A percentile compares a stretch with the other conserved stretches of the same genome.
These are phyloP conservation scores for Cordyceps sp. DNA, from an alignment of 2,329 filamentous ascomycete species.

Conservation along the genomic window DNA sequence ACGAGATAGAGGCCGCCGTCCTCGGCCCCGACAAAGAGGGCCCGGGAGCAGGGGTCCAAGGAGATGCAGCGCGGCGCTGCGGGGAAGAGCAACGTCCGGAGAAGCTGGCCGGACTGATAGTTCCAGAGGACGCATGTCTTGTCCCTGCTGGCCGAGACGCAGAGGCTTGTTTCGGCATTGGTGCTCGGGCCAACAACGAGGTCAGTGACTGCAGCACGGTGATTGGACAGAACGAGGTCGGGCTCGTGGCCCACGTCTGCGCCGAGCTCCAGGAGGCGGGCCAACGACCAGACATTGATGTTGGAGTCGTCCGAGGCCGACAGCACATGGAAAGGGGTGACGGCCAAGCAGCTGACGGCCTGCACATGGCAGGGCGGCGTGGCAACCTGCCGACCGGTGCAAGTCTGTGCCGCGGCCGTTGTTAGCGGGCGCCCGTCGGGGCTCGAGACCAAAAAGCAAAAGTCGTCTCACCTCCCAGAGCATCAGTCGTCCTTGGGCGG, in stretches of 20 bases:
- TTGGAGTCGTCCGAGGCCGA: constrained; percentile 77
- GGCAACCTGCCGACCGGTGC: constrained; percentile 59
- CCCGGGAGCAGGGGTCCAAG: constrained; percentile 71
- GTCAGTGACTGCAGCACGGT: constrained; percentile 57
- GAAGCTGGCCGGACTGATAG: constrained; percentile 57
- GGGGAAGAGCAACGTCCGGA: constrained; percentile 72
- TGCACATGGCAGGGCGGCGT: constrained; percentile 69
- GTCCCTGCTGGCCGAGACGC: constrained; percentile 69
- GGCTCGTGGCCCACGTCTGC: constrained; percentile 46
- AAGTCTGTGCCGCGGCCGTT: constrained; percentile 29
- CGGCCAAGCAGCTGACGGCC: constrained; percentile 58
- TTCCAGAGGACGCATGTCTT: constrained; percentile 90
- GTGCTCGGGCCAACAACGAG: constrained; percentile 47
- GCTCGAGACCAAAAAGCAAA: constrained; percentile 5
- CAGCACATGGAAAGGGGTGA: constrained; percentile 55
- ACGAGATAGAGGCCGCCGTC: constrained; percentile 68
- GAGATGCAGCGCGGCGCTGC: constrained; percentile 53
- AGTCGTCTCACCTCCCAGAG: constrained; percentile 66
- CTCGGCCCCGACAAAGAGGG: constrained; percentile 64
- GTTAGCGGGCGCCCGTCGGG: constrained; percentile 2
- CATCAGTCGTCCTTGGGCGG: constrained; percentile 69
- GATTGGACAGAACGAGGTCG: constrained; percentile 59
- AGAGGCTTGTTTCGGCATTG: constrained; percentile 57
- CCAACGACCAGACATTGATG: constrained; percentile 80
- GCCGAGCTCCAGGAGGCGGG: constrained; percentile 49